Evolutionary conservation across 805 yeast species (phyloP).

Genomic region (Martiniozyma abietophila): DNA sequence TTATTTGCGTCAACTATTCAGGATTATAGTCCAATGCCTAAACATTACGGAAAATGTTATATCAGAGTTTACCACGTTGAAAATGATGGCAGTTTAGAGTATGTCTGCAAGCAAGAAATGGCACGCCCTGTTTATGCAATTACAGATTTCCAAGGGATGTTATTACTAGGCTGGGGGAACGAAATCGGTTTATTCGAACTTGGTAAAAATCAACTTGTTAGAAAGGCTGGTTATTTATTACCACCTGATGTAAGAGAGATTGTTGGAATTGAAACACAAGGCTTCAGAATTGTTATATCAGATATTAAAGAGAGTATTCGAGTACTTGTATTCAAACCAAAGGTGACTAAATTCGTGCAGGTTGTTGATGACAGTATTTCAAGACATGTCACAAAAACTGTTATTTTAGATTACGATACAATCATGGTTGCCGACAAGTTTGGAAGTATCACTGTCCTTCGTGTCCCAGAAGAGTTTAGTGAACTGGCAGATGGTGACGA

Average conservation of each 20-base stretch:
- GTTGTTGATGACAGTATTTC: constrained; percentile 62
- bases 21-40: constrained; percentile 26
- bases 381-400: constrained; percentile 54
- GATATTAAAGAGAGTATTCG: constrained; percentile 64
- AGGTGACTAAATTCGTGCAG: constrained; percentile 42
- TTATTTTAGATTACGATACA: constrained; percentile 64
- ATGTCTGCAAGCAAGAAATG: constrained; percentile 53
- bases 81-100: constrained; percentile 31
- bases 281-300: constrained; percentile 55
- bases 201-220: constrained; percentile 72
- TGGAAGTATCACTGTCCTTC: constrained; percentile 65
- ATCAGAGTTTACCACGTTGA: constrained; percentile 31
- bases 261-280: constrained; percentile 44
- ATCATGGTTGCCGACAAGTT: constrained; percentile 80
- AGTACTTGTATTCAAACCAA: constrained; percentile 42
- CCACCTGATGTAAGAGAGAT: constrained; percentile 32
- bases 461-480: constrained; percentile 47
- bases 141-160: constrained; percentile 44
- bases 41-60: constrained; percentile 17
- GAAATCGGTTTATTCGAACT: constrained; percentile 54
- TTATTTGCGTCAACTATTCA: constrained; percentile 38
- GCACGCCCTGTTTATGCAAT: constrained; percentile 41
- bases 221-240: constrained; percentile 46
- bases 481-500: constrained; percentile 42
- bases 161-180: constrained; percentile 50